These are phyloP conservation scores for Alternaria viburni DNA, from an alignment of 2,329 filamentous ascomycete species.

Conservation along the genomic window DNA sequence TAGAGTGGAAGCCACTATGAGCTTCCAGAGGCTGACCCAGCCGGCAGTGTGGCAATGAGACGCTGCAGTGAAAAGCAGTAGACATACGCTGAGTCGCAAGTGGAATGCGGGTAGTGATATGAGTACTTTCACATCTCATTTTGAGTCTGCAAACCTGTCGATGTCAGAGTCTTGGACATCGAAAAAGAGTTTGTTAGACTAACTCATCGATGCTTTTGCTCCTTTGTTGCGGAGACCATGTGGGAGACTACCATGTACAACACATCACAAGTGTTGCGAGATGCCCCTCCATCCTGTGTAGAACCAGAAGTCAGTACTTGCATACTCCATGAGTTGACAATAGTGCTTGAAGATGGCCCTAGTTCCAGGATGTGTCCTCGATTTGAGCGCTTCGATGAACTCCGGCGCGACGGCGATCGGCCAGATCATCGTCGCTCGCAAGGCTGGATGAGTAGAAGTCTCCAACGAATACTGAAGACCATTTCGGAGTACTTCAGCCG, in stretches of 20 bases:
- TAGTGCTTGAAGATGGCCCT: slow-evolving; percentile 26
- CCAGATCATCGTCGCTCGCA: slow-evolving; percentile 30
- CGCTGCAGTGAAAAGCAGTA: no score
- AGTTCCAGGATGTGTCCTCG: slow-evolving; percentile 16
- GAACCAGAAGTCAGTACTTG: slow-evolving; percentile 34
- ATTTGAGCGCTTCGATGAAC: slow-evolving; percentile 24
- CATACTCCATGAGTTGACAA: slow-evolving; percentile 27
- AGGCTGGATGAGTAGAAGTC: slow-evolving; percentile 25
- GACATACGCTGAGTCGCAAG: not conserved
- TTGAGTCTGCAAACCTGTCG: not conserved
- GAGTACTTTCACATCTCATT: not conserved
- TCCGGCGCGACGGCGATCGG: slow-evolving; percentile 26
- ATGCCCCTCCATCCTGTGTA: slow-evolving; percentile 30
- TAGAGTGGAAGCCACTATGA: not conserved
- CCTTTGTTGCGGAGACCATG: not conserved
- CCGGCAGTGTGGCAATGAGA: not conserved
- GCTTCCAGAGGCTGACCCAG: not conserved
- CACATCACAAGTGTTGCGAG: slow-evolving; percentile 15
- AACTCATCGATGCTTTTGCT: not conserved
- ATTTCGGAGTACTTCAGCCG: slow-evolving; percentile 22
- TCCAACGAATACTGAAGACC: slow-evolving; percentile 27
- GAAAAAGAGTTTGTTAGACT: no score
- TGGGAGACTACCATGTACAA: not conserved
- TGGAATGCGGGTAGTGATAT: not conserved
- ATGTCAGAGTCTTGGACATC: not conserved